Evolutionary conservation across 2,329 filamentous ascomycete genomes (phyloP).

Genomic region (Podosphaera xanthii): DNA sequence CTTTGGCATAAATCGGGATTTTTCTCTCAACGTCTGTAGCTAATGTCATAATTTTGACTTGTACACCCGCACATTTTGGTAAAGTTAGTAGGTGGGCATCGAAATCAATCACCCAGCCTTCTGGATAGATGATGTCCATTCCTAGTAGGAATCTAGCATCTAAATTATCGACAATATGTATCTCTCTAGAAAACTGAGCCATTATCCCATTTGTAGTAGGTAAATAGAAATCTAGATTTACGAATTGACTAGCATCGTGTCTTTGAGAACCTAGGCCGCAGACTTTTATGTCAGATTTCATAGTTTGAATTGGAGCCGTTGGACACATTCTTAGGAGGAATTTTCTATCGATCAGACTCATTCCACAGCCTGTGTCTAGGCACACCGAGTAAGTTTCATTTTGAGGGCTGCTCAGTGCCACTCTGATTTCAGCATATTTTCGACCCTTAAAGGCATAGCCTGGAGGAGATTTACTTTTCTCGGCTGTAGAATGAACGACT

Average conservation of each 20-base stretch:
- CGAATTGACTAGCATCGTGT: background rate
- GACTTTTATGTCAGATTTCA: background rate
- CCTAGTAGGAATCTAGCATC: background rate
- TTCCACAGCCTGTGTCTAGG: too few relatives aligned
- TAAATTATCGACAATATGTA: background rate
- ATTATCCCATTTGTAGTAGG: too few relatives aligned
- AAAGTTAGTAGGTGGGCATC: background rate
- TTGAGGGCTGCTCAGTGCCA: background rate
- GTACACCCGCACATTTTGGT: background rate
- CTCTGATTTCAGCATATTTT: background rate
- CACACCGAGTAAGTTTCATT: background rate
- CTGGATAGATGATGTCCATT: background rate
- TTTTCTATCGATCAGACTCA: too few relatives aligned
- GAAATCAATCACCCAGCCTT: too few relatives aligned
- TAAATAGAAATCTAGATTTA: too few relatives aligned
- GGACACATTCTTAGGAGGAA: too few relatives aligned
- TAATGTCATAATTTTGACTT: background rate
- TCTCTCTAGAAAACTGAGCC: too few relatives aligned
- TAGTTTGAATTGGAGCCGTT: background rate
- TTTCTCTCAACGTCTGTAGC: background rate
- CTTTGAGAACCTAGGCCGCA: background rate
- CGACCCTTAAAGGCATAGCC: background rate
- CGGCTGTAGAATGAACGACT: background rate
- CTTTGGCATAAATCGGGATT: too few relatives aligned
- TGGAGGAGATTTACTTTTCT: background rate